phyloP scores from a whole-genome alignment of 2,329 filamentous ascomycete genomes.

The Raffaelea ambrosiae region DNA sequence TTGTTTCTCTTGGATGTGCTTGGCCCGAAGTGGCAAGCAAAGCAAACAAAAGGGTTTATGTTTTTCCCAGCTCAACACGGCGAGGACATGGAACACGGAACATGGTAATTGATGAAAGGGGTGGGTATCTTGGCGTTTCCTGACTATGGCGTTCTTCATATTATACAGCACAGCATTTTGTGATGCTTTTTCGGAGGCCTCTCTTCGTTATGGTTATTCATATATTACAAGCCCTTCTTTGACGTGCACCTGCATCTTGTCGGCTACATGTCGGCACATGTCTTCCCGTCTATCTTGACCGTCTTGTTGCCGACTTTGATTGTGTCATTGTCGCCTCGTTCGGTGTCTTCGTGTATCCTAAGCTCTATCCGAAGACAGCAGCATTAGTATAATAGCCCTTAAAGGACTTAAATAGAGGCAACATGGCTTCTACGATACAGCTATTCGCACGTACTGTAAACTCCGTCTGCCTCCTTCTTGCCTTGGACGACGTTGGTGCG shows the following conservation, averaged over 20 bases:
- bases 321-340: constrained; percentile 87
- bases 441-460: constrained; percentile 60
- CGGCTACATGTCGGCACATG: constrained; percentile 16
- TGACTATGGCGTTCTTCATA: no score
- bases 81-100: no score
- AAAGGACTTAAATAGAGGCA: not conserved
- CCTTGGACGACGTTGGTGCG: constrained; percentile 86
- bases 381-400: not conserved
- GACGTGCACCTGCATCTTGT: not conserved
- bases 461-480: constrained; percentile 36
- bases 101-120: no score
- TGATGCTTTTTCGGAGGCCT: no score
- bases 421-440: no score
- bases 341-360: constrained; percentile 82
- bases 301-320: constrained; percentile 50
- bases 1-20: no score
- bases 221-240: not conserved
- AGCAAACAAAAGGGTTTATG: no score
- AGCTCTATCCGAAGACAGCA: constrained; percentile 66
- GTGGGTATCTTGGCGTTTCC: no score
- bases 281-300: constrained; percentile 23
- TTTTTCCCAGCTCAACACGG: no score
- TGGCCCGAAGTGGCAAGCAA: no score
- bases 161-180: no score
- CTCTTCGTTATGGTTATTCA: no score